Percentiles rank a stretch among this genome's conserved stretches.
phyloP scores from a whole-genome alignment of 139 green algal species.

The Chlamydomonas eustigma region DNA sequence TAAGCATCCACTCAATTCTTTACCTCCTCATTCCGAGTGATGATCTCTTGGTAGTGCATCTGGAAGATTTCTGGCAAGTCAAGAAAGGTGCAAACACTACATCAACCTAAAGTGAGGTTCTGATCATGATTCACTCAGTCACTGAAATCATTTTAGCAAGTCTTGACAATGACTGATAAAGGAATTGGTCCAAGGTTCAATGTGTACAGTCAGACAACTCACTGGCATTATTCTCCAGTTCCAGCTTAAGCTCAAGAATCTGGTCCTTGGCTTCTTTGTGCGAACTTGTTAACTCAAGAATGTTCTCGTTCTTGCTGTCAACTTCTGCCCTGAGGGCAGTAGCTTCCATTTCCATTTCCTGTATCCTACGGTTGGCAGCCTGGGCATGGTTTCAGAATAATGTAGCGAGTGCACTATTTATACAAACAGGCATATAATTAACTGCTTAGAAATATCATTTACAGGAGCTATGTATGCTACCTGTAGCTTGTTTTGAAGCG shows the following conservation, averaged over 20 bases:
- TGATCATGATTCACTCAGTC: background rate
- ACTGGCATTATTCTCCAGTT: conserved; percentile 71
- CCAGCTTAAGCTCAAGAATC: conserved; percentile 46
- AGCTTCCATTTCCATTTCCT: conserved; percentile 40
- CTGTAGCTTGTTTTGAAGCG: conserved; percentile 53
- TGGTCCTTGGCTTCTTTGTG: conserved; percentile 22
- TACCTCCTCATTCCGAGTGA: conserved; percentile 10
- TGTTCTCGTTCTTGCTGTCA: conserved; percentile 25
- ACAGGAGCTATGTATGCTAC: conserved; percentile 12
- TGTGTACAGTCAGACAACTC: background rate
- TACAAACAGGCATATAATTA: background rate
- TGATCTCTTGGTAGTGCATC: conserved; percentile 11
- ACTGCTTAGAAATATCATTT: background rate
- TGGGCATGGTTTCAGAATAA: conserved; percentile 12
- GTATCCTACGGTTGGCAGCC: conserved; percentile 31
- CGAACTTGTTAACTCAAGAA: conserved; percentile 3
- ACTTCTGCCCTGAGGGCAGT: conserved; percentile 41
- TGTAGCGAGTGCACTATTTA: background rate
- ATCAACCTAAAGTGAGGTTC: background rate
- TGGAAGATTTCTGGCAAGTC: background rate
- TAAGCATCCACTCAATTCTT: background rate
- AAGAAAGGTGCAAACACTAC: background rate
- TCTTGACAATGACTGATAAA: background rate
- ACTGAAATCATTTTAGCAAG: background rate
- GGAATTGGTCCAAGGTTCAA: background rate